phyloP scores from a whole-genome alignment of 106 monocot species.

The Ottelia alismoides region DNA sequence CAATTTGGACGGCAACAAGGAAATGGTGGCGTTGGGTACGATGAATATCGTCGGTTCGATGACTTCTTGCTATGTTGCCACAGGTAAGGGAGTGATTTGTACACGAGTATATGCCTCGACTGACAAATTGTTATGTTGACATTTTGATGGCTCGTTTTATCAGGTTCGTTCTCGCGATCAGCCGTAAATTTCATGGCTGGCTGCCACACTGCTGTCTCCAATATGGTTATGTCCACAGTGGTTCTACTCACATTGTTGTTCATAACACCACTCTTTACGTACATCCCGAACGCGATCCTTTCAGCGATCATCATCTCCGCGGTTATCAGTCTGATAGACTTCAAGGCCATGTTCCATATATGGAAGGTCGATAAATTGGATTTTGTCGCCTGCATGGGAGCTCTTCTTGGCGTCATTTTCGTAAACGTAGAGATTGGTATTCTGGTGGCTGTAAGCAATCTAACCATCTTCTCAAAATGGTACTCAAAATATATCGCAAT shows the following conservation, averaged over 20 bases:
- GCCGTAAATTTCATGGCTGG: constrained; percentile 37
- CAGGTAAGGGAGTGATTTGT: constrained; percentile 33
- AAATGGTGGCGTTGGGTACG: constrained; percentile 71
- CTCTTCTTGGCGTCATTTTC: constrained; percentile 41
- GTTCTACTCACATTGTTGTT: constrained; percentile 35
- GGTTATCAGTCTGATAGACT: constrained; percentile 33
- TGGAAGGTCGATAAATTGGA: constrained; percentile 48
- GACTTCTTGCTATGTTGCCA: constrained; percentile 69
- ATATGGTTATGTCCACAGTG: constrained; percentile 31
- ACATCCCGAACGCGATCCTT: constrained; percentile 34
- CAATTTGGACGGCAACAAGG: constrained; percentile 74
- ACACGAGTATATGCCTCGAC: not conserved
- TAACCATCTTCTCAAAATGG: not conserved
- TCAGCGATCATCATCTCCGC: constrained; percentile 37
- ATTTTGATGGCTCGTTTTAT: not conserved
- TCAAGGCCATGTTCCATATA: constrained; percentile 5
- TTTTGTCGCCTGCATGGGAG: constrained; percentile 27
- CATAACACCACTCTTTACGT: constrained; percentile 36
- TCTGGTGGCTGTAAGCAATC: constrained; percentile 24
- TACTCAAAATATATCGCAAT: not conserved
- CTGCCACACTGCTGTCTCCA: constrained; percentile 32
- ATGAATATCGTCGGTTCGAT: constrained; percentile 76
- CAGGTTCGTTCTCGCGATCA: constrained; percentile 20
- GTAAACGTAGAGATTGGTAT: constrained; percentile 32
- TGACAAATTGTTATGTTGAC: not conserved